These are phyloP conservation scores for Mentha longifolia DNA, from an alignment of 257 asterid species.

Conservation along the genomic window DNA sequence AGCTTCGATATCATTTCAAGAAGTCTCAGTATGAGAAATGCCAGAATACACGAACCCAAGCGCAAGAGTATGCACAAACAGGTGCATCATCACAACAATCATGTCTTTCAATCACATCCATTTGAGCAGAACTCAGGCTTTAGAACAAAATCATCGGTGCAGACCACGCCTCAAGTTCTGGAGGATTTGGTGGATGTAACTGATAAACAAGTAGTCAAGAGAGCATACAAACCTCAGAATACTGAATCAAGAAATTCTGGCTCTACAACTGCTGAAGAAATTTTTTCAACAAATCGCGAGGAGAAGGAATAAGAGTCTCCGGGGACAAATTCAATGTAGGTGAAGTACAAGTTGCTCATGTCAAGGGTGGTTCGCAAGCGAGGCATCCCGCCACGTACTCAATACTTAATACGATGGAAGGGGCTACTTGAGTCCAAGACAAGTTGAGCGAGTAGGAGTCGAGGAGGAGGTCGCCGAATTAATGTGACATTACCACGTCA, in stretches of 20 bases:
- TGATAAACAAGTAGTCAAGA: constrained; percentile 48
- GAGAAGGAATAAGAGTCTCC: too few relatives aligned
- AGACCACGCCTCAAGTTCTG: constrained; percentile 35
- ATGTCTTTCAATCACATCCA: constrained; percentile 43
- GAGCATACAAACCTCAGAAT: constrained; percentile 46
- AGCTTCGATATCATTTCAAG: constrained; percentile 68
- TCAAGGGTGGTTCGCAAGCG: background rate
- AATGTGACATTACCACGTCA: too few relatives aligned
- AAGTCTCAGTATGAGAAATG: constrained; percentile 48
- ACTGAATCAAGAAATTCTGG: too few relatives aligned
- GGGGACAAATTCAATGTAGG: too few relatives aligned
- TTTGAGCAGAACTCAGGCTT: constrained; percentile 19
- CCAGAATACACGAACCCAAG: constrained; percentile 35
- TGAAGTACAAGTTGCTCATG: too few relatives aligned
- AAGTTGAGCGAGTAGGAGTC: too few relatives aligned
- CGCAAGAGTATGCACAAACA: constrained; percentile 34
- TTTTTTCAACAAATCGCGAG: too few relatives aligned
- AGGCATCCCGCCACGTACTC: background rate
- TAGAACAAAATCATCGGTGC: constrained; percentile 36
- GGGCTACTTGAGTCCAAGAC: too few relatives aligned
- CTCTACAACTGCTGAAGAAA: too few relatives aligned
- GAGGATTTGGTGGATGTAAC: constrained; percentile 33
- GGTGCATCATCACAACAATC: constrained; percentile 41
- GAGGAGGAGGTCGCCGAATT: too few relatives aligned
- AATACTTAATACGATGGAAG: background rate